Evolutionary conservation across 2,329 filamentous ascomycete genomes (phyloP).

Genomic region (Neofusicoccum ribis): DNA sequence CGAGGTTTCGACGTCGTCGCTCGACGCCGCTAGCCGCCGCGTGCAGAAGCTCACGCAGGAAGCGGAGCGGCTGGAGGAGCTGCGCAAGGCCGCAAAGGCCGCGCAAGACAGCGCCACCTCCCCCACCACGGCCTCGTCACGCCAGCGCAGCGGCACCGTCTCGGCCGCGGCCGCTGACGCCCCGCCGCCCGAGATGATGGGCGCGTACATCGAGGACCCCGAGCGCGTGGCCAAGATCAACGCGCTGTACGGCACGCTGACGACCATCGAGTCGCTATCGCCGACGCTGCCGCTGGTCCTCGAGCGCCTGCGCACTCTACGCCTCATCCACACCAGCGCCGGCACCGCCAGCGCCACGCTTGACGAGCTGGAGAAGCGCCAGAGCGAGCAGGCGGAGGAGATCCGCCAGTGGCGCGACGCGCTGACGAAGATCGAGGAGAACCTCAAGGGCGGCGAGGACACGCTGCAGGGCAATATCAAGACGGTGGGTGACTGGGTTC

Average conservation of each 20-base stretch:
- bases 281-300: constrained; percentile 83
- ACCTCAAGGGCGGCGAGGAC: constrained; percentile 68
- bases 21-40: constrained; percentile 70
- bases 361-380: constrained; percentile 73
- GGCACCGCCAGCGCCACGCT: constrained; percentile 77
- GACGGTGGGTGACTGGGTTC: constrained; percentile 86
- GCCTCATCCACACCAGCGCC: constrained; percentile 83
- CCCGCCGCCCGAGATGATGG: constrained; percentile 14
- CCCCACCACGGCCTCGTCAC: neutral
- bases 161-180: constrained; percentile 41
- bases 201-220: constrained; percentile 48
- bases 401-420: constrained; percentile 84
- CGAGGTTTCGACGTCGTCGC: constrained; percentile 68
- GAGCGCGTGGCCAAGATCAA: constrained; percentile 87
- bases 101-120: constrained; percentile 10
- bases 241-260: constrained; percentile 82
- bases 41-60: constrained; percentile 71
- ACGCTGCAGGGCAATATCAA: constrained; percentile 78
- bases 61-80: constrained; percentile 68
- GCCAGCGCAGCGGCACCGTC: constrained; percentile 9
- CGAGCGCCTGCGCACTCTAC: constrained; percentile 79
- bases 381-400: constrained; percentile 79
- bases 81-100: constrained; percentile 29
- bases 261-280: constrained; percentile 82
- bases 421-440: constrained; percentile 73